Evolutionary conservation across 106 monocot genomes (phyloP).

Genomic region (Dioscorea alata): DNA sequence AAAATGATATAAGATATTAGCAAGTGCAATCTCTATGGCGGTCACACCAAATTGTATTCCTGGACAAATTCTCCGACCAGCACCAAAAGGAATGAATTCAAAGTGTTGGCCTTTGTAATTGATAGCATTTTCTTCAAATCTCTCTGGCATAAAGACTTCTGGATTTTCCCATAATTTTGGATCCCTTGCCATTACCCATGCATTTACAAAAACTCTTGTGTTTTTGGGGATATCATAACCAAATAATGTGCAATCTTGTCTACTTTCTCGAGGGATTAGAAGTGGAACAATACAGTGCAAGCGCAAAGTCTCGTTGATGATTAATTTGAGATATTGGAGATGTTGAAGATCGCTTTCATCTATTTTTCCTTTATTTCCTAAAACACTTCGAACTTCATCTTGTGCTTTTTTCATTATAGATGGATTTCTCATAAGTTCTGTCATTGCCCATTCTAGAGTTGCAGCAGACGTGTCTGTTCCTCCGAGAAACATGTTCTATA

Average conservation of each 20-base stretch:
- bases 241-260: background rate
- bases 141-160: slow-evolving; percentile 30
- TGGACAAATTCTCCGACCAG: slow-evolving; percentile 7
- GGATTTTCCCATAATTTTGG: slow-evolving; percentile 20
- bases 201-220: slow-evolving; percentile 32
- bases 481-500: too few species aligned
- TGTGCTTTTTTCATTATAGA: slow-evolving; percentile 15
- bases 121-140: slow-evolving; percentile 9
- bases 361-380: slow-evolving; percentile 7
- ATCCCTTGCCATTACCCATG: slow-evolving; percentile 16
- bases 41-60: slow-evolving; percentile 8
- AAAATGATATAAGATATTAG: too few species aligned
- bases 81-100: slow-evolving; percentile 24
- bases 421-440: slow-evolving; percentile 29
- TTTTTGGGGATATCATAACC: slow-evolving; percentile 25
- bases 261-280: slow-evolving; percentile 20
- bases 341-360: slow-evolving; percentile 14
- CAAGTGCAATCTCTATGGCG: too few species aligned
- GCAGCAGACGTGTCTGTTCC: too few species aligned
- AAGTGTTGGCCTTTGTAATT: slow-evolving; percentile 27
- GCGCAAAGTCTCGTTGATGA: slow-evolving; percentile 30
- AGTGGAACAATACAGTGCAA: slow-evolving; percentile 25
- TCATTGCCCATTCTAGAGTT: slow-evolving; percentile 13
- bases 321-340: slow-evolving; percentile 17
- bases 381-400: slow-evolving; percentile 9